Base-by-base conservation (phyloP, 73 alveolate species). In the Symbiodinium pilosum region DNA sequence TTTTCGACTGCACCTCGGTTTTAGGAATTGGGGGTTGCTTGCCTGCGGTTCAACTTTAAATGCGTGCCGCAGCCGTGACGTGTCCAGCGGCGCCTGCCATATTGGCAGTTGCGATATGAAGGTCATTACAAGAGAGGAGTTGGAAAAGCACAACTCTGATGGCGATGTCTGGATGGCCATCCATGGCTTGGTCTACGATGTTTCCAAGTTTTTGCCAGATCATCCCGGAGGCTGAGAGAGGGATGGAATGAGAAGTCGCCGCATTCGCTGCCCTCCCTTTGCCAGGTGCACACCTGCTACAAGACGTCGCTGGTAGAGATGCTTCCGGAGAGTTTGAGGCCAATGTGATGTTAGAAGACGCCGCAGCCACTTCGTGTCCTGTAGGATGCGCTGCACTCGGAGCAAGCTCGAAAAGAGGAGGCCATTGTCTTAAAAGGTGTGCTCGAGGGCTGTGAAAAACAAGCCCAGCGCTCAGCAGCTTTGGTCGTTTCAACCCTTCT, bases 141-240 rank as follows among this genome's bases (percentile, higher is more conserved):
- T 99, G 51, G 85, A 88, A 24, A 92, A 93, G 94, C 99, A 99
- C 94, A 75, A 71, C 47, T 91, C 95, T 38, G 56, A 69, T 26
- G 77, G 77, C 38, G 99, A 99, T 59, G 93, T 93, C 77, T 99
- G 99, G 99, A 98, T 95, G 86, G 99, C 99, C 68, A 97, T 99
- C 85, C 99, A 99, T 92, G 99, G 99, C 28, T 83, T 96, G 92
- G 99, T 95, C 56, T 99, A 99, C 88, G 99, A 99, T n/a, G 85
- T 84, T 41, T 93, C 99, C 36, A 92, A 97, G 30, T 99, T 92
- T 88, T 81, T 99, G 51, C 97, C 93, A n/a, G 93, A 71, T 44
- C 99, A 99, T 44, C 99, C 99, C 2, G 99, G 98, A 11, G 98
- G 98, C 40, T 30, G 9, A n/a, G 94, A 56, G 26, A 28, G 20